Base-by-base conservation (phyloP, 2,329 filamentous ascomycete species). In the Microsporum audouinii region DNA sequence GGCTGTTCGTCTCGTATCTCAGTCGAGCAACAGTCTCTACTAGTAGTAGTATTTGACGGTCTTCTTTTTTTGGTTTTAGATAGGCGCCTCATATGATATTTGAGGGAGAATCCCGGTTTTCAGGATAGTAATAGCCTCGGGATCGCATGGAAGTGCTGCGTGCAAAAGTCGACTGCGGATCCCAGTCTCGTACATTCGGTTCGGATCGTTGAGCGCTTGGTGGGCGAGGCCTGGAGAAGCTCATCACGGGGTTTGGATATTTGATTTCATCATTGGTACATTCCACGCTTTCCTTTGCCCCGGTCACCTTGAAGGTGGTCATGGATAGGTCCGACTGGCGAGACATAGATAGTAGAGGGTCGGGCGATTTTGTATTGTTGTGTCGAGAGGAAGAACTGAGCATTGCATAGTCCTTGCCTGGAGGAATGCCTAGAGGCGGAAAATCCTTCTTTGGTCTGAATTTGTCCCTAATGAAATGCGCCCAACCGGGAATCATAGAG, bases 401-500 rank as follows among this genome's bases (percentile, higher is more conserved):
- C 88, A 91, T 91, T 79, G 91, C 88, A 79, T 91, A 91, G 73
- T 86, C 84, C 77, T 84, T 82, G 71, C 79, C 79, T 68, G 86
- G 84, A 72, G 82, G 80, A 65, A 84, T 84, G 62, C 80, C 73
- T 63, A 83, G 80, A 67, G 82, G 82, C 55, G 91, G 90, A 68
- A 96, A 97, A 72, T 97, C 92, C 68, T 87, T 84, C 62, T 76
- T 74, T 39, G 71, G 72, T 27, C 76, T 73, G 63, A 84, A 75
- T 57, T 77, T 70, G 41, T 74, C 71, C 60, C 73, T 77, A 66
- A 85, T 73, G 47, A 91, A 75, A 31, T 95, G 85, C 47, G 79
- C 66, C 94, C 94, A 99, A 64, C 88, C 94, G 2, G 79, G 82
- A 60, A 95, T 78, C 86, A 97, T 95, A n/a, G 88, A 87, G 72